Evolutionary conservation across 495 filamentous ascomycete genomes (phyloP).

Genomic region (Xylaria nigripes): DNA sequence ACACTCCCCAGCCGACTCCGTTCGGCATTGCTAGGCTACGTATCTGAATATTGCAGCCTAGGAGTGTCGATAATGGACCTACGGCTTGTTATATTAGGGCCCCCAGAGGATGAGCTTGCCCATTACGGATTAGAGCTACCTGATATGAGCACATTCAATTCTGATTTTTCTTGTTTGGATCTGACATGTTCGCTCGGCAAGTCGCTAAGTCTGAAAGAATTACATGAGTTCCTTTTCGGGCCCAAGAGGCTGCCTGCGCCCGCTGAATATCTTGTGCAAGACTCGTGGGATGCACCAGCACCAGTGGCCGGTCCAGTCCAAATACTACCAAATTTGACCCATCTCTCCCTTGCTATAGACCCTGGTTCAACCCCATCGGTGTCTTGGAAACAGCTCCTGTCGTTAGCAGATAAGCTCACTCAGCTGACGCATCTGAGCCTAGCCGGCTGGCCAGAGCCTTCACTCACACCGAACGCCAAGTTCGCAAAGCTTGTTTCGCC

Average conservation of each 20-base stretch:
- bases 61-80: conserved; percentile 41
- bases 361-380: conserved; percentile 23
- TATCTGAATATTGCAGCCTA: conserved; percentile 42
- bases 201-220: conserved; percentile 50
- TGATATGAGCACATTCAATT: conserved; percentile 33
- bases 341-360: conserved; percentile 48
- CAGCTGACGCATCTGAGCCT: conserved; percentile 70
- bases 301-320: conserved; percentile 20
- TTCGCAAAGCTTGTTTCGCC: conserved; percentile 40
- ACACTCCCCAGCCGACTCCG: conserved; percentile 56
- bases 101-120: conserved; percentile 18
- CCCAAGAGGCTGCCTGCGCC: conserved; percentile 7
- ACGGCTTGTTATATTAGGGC: conserved; percentile 29
- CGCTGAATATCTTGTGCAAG: conserved; percentile 25
- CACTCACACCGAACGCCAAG: conserved; percentile 55
- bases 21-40: conserved; percentile 52
- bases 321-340: conserved; percentile 43
- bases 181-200: conserved; percentile 52
- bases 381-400: conserved; percentile 62
- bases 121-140: conserved; percentile 19
- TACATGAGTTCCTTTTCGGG: conserved; percentile 46
- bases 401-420: conserved; percentile 51
- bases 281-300: conserved; percentile 36
- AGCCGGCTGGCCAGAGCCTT: conserved; percentile 72
- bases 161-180: conserved; percentile 55